phyloP scores from a whole-genome alignment of 805 yeast species.

The Schizosaccharomyces pombe region ASM294v3 CU329670.1:3213001-3213500 shows the following conservation, averaged over 20 bases:
- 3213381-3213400: background rate
- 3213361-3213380: background rate
- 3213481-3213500: background rate
- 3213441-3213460: background rate
- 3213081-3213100: background rate
- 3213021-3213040: background rate
- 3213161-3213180: constrained; percentile 4
- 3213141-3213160: background rate
- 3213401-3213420: background rate
- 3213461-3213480: background rate
- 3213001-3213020: background rate
- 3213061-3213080: constrained; percentile 1
- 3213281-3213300: background rate
- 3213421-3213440: background rate
- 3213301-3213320: background rate
- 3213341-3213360: background rate
- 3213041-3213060: background rate
- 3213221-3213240: background rate
- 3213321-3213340: background rate
- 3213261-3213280: background rate
- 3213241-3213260: background rate
- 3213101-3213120: background rate
- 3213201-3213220: background rate
- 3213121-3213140: background rate
- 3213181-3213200: background rate